Base-by-base conservation (phyloP, 2,329 filamentous ascomycete species). In the Lasiodiplodia sp. region DNA sequence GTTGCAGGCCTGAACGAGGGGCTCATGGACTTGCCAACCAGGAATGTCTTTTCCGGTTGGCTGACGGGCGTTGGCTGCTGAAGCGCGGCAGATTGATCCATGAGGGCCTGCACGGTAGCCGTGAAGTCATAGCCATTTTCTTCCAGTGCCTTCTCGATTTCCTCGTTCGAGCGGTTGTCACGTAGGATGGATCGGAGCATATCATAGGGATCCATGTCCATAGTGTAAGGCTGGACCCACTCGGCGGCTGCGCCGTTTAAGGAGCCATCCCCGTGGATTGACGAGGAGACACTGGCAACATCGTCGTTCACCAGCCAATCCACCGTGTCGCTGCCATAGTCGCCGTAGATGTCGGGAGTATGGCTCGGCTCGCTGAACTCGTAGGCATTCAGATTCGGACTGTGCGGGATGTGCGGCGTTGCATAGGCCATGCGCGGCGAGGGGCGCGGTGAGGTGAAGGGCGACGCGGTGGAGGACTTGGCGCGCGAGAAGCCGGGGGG, bases 121-220 rank as follows among this genome's bases (percentile, higher is more conserved):
- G 93, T 96, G 28, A 99, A 86, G 76, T 99, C 96, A 77, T 97
- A 99, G 68, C 92, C 92, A 78, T 97, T 95, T 69, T 89, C 86
- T 72, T 95, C 93, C 57, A 99, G 86, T 4, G 95, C 93, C n/a
- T 89, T 87, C 78, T 97, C 94, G 58, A 99, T 95, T 79, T 99
- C 96, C 64, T 98, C 94, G 75, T 98, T 95, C 2, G 93, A 91
- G 75, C 92, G 91, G 67, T 93, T 90, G 74, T 96, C 93, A 58
- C 95, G 93, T 31, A 99, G 85, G 51, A 99, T 96, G 6, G 95
- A 97, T 70, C 96, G 92, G 68, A 99, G 86, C 88, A 99, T 98
- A 78, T 99, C 96, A 80, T 97, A 97, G 0, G 96, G 95, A 69
- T 93, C 96, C 95, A 99, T 98, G 76, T 98, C 94, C 68, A 89